These are phyloP conservation scores for Capsicum chinense DNA, from an alignment of 257 asterid genomes.

Conservation along the genomic window DNA sequence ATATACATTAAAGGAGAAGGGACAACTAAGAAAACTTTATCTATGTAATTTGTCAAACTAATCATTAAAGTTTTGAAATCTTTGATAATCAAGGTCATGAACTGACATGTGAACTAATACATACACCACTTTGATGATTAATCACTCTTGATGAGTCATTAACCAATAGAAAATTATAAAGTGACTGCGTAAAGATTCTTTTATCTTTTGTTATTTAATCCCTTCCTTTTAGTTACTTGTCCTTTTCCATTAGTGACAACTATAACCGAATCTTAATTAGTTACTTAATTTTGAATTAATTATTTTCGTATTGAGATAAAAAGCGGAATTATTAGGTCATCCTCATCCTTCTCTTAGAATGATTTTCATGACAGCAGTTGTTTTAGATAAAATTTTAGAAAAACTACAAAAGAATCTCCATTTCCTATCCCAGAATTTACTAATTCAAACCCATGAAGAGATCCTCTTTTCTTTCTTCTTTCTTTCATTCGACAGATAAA, in stretches of 20 bases:
- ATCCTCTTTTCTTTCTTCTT: no score
- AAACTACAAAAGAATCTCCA: not conserved
- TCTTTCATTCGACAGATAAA: not conserved
- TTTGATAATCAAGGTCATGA: conserved; percentile 12
- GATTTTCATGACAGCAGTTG: not conserved
- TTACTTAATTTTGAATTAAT: not conserved
- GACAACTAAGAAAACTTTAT: not conserved
- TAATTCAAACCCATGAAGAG: no score
- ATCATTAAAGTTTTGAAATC: not conserved
- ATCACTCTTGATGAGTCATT: conserved; percentile 19
- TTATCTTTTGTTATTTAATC: not conserved
- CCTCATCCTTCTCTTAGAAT: not conserved
- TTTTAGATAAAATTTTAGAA: not conserved
- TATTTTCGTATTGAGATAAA: not conserved
- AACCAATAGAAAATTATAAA: conserved; percentile 15
- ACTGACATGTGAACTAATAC: conserved; percentile 8
- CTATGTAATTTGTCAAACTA: not conserved
- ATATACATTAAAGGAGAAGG: not conserved
- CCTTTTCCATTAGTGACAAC: conserved; percentile 12
- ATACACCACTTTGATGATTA: conserved; percentile 20
- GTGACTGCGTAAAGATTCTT: conserved; percentile 4
- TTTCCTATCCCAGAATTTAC: no score
- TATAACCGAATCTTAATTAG: not conserved
- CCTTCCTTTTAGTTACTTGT: conserved; percentile 6
- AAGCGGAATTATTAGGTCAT: not conserved